Evolutionary conservation across 2,329 filamentous ascomycete species (phyloP).

Genomic region (Aureobasidium sp.): DNA sequence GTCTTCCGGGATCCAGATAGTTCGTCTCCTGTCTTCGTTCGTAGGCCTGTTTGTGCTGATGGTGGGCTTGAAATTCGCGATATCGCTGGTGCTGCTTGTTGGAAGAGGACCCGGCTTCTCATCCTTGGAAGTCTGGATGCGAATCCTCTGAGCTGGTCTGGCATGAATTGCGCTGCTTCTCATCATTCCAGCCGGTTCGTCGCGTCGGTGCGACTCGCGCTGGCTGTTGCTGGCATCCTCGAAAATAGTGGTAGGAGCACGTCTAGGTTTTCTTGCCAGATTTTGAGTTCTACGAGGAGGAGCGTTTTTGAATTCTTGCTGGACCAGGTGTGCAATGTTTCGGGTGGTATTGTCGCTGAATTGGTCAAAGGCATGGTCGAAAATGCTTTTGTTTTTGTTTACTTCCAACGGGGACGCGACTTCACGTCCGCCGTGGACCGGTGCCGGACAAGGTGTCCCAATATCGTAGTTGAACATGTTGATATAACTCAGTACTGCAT

Average conservation of each 20-base stretch:
- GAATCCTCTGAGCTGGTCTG: conserved; percentile 14
- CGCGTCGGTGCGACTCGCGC: not conserved
- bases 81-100: not conserved
- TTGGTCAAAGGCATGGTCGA: conserved; percentile 6
- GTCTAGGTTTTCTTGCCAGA: conserved; percentile 21
- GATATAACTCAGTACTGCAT: conserved; percentile 9
- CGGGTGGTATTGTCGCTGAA: conserved; percentile 18
- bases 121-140: not conserved
- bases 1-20: conserved; percentile 47
- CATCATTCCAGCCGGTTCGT: conserved; percentile 2
- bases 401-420: conserved; percentile 9
- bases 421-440: not conserved
- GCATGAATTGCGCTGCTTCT: conserved; percentile 17
- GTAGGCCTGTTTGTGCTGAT: conserved; percentile 3
- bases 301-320: conserved; percentile 24
- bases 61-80: not conserved
- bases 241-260: conserved; percentile 25
- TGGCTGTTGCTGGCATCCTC: conserved; percentile 23
- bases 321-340: conserved; percentile 19
- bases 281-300: conserved; percentile 23
- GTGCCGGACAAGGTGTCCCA: conserved; percentile 10
- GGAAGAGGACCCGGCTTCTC: not conserved
- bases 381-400: conserved; percentile 13
- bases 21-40: conserved; percentile 39
- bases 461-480: conserved; percentile 8